These are phyloP conservation scores for Shiraia sp. DNA, from an alignment of 2,329 filamentous ascomycete genomes.

Conservation along the genomic window DNA sequence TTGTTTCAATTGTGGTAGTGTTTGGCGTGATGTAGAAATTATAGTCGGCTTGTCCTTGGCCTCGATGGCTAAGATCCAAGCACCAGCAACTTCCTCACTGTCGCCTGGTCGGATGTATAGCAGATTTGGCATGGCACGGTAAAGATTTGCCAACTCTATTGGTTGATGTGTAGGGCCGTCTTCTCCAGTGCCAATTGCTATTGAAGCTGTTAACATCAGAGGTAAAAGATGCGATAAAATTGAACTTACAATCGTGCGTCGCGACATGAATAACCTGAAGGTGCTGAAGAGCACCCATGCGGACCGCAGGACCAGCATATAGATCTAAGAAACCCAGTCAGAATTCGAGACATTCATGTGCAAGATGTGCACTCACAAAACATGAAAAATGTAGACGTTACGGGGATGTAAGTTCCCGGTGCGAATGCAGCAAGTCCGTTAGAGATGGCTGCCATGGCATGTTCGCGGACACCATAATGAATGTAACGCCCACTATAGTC, in stretches of 20 bases:
- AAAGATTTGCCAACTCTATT: conserved; percentile 60
- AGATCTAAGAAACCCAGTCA: conserved; percentile 43
- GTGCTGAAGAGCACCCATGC: conserved; percentile 63
- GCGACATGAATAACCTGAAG: conserved; percentile 63
- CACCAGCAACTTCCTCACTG: conserved; percentile 61
- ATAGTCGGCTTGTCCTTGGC: conserved; percentile 50
- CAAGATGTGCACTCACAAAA: conserved; percentile 47
- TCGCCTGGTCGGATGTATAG: conserved; percentile 64
- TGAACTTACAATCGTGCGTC: conserved; percentile 56
- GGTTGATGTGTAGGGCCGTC: conserved; percentile 67
- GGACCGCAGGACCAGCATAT: conserved; percentile 61
- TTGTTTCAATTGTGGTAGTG: conserved; percentile 47
- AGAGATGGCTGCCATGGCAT: conserved; percentile 43
- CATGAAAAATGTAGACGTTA: conserved; percentile 67
- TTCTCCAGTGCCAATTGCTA: conserved; percentile 57
- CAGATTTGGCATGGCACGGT: conserved; percentile 66
- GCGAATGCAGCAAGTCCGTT: conserved; percentile 63
- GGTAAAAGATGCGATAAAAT: conserved; percentile 67
- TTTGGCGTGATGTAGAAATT: conserved; percentile 55
- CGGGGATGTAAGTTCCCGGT: conserved; percentile 40
- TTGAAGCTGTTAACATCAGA: conserved; percentile 57
- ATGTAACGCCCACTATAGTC: conserved; percentile 59
- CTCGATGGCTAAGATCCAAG: conserved; percentile 56
- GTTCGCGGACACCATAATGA: conserved; percentile 43
- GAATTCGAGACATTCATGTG: too few relatives aligned